Conservation (phyloP, 2,329 filamentous ascomycete genomes). For the Scedosporium aurantiacum region DNA sequence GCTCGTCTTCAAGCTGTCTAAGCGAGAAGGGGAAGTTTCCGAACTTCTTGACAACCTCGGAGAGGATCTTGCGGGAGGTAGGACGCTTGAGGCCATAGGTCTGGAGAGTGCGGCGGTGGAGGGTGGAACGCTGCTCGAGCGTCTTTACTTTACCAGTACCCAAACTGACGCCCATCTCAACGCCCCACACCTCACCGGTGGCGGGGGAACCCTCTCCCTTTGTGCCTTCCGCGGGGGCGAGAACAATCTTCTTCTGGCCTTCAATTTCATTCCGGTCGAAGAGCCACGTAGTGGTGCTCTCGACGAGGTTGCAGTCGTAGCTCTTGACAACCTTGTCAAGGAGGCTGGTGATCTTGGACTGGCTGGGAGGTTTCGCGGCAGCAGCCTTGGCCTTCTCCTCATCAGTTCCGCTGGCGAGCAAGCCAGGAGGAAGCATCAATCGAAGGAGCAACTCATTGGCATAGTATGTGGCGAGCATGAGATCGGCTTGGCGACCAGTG, state of each 20-base stretch:
- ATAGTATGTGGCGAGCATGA: constrained; percentile 85
- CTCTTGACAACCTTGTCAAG: constrained; percentile 85
- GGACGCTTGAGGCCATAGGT: constrained; percentile 91
- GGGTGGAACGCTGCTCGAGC: constrained; percentile 74
- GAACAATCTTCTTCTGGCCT: constrained; percentile 92
- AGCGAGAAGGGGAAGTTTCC: constrained; percentile 96
- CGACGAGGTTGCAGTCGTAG: constrained; percentile 86
- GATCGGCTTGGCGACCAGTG: constrained; percentile 70
- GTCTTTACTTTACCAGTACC: constrained; percentile 92
- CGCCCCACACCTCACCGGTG: constrained; percentile 90
- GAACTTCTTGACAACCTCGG: constrained; percentile 95
- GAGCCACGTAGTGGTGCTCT: constrained; percentile 96
- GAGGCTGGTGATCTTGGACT: constrained; percentile 75
- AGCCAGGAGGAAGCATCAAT: constrained; percentile 81
- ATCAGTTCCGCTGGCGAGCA: constrained; percentile 71
- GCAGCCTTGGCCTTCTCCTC: constrained; percentile 93
- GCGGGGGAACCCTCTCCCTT: constrained; percentile 87
- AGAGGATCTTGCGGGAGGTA: constrained; percentile 82
- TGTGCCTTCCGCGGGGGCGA: constrained; percentile 73
- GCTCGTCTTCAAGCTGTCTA: constrained; percentile 92
- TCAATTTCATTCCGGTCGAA: constrained; percentile 98
- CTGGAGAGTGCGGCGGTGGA: constrained; percentile 85
- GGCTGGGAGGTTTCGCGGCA: constrained; percentile 69
- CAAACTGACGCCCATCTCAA: constrained; percentile 87
- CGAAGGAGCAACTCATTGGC: constrained; percentile 90